Evolutionary conservation across 1,139 yeast genomes (phyloP), one percentile per base, ranked within the genome.

Genomic region (Nakaseomyces sp.): DNA sequence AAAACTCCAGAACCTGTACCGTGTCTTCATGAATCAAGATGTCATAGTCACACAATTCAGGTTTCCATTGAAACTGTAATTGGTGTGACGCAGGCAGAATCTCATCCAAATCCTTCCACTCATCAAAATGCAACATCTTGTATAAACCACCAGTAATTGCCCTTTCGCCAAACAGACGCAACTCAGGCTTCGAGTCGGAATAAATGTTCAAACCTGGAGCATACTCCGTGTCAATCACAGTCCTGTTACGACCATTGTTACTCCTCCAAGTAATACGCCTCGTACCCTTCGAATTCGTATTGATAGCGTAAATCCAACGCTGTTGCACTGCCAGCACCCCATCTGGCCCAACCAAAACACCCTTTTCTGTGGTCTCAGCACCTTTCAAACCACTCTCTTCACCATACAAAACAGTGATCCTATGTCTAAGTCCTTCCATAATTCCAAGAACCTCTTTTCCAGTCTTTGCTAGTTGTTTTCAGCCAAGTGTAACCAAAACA

Each of bases 1-100:
- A 49, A 43, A 54, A 57, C 39, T 56, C 55, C 18, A 48, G 44
- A 25, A 60, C 44, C n/a, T 47, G 49, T 9, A 54, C 37, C 5
- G 37, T 18, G 4, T 40, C 36, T 5, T 43, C 33, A 12, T 35
- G 41, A 7, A 54, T 28, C 13, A 40, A 18, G 12, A 60, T 50
- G 42, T 58, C 63, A 36, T 56, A 53, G 15, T 50, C 51, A 28
- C 50, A 46, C n/a, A 43, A 25, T 15, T 41, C 41, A 41, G 48
- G 46, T 25, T 53, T 43, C 50, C 51, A 49, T 10, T 36, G n/a
- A 5, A 38, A 8, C 4, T 42, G 17, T 4, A 43, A 31, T 13
- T 43, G 40, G 2, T 33, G 7, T n/a, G 31, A 45, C 3, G 16
- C 18, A 3, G 50, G 47, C 9, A 53, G 25, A 24, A 42, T 43